These are phyloP conservation scores for Malassezia furfur DNA, from an alignment of 1,284 basidiomycete genomes.

Conservation along the genomic window DNA sequence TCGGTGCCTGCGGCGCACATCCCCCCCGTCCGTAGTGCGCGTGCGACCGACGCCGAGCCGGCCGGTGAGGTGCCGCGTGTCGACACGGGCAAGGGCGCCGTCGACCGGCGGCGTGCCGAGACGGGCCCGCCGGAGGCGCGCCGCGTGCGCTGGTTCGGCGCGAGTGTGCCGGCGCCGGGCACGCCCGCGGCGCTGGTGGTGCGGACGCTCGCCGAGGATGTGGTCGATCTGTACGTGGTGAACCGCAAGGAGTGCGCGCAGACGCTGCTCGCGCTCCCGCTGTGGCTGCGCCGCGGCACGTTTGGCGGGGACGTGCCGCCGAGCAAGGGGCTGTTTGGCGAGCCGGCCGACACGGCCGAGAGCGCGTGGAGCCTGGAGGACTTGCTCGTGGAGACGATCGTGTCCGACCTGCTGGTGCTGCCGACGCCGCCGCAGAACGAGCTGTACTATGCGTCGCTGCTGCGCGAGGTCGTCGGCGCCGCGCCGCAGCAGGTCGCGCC, in stretches of 20 bases:
- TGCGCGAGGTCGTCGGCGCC: slow-evolving; percentile 86
- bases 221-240: slow-evolving; percentile 82
- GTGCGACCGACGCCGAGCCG: slow-evolving; percentile 6
- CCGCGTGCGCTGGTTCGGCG: slow-evolving; percentile 35
- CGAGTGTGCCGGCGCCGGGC: slow-evolving; percentile 59
- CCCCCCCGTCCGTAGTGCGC: slow-evolving; percentile 19
- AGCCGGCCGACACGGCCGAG: slow-evolving; percentile 31
- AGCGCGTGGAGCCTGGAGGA: slow-evolving; percentile 36
- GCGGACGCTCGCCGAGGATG: slow-evolving; percentile 67
- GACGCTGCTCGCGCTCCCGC: slow-evolving; percentile 73
- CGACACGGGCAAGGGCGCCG: slow-evolving; percentile 34
- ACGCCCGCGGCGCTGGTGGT: slow-evolving; percentile 70
- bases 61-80: background rate
- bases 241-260: slow-evolving; percentile 91
- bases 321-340: slow-evolving; percentile 33
- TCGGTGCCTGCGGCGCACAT: slow-evolving; percentile 51
- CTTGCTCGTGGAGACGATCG: slow-evolving; percentile 54
- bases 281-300: slow-evolving; percentile 71
- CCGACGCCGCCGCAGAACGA: slow-evolving; percentile 68
- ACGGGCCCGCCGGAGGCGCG: slow-evolving; percentile 27
- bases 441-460: slow-evolving; percentile 71
- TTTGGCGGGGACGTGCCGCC: slow-evolving; percentile 49
- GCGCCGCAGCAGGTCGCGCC: slow-evolving; percentile 85
- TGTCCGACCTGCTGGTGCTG: slow-evolving; percentile 66
- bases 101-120: slow-evolving; percentile 31